Evolutionary conservation across 495 filamentous ascomycete genomes (phyloP).

Genomic region (Penicillium mononematosum): DNA sequence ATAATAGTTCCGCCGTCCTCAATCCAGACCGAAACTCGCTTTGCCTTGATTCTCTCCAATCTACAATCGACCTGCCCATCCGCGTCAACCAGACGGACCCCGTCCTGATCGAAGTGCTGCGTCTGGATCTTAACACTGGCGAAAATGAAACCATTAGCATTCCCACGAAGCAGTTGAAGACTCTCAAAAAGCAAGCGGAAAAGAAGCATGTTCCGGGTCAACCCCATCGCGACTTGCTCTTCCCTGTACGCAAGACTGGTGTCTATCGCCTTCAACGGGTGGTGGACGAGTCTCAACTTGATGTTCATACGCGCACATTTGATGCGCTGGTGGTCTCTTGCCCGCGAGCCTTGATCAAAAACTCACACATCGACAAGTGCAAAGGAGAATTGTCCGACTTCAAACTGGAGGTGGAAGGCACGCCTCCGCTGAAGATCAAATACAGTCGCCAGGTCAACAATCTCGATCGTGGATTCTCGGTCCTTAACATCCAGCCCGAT

Average conservation of each 20-base stretch:
- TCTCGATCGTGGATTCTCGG: constrained; percentile 70
- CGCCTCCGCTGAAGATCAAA: constrained; percentile 86
- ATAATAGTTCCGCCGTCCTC: constrained; percentile 72
- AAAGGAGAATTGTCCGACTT: constrained; percentile 84
- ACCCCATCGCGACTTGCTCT: constrained; percentile 56
- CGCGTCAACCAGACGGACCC: constrained; percentile 90
- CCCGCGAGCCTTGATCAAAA: constrained; percentile 70
- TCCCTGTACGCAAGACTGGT: constrained; percentile 75
- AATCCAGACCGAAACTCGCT: constrained; percentile 76
- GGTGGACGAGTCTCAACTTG: constrained; percentile 87
- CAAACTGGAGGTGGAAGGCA: constrained; percentile 76
- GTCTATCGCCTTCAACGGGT: constrained; percentile 82
- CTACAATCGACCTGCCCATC: constrained; percentile 70
- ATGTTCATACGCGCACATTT: constrained; percentile 72
- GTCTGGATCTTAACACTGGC: constrained; percentile 78
- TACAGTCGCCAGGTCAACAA: constrained; percentile 83
- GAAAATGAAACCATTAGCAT: constrained; percentile 76
- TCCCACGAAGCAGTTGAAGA: constrained; percentile 65
- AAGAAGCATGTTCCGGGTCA: constrained; percentile 47
- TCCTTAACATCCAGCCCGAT: constrained; percentile 90
- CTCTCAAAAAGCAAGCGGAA: constrained; percentile 60
- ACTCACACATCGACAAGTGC: constrained; percentile 65
- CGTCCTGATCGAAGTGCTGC: constrained; percentile 77
- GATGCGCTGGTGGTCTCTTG: constrained; percentile 81
- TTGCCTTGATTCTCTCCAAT: constrained; percentile 67